These are phyloP conservation scores for Panus rudis DNA, from an alignment of 768 basidiomycete genomes.

Conservation along the genomic window DNA sequence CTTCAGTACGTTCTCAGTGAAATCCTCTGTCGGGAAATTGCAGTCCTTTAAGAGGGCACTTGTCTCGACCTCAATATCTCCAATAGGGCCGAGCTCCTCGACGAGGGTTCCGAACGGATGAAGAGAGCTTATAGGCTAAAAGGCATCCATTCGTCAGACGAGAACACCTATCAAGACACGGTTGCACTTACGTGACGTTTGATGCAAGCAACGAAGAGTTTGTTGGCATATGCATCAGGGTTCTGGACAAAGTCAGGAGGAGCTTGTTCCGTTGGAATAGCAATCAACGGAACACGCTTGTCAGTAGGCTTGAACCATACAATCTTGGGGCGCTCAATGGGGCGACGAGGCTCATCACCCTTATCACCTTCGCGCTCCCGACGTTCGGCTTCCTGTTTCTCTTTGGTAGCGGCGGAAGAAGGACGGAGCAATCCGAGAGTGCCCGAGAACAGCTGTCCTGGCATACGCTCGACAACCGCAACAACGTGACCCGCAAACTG, in stretches of 20 bases:
- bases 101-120: conserved; percentile 99
- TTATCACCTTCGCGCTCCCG: conserved; percentile 94
- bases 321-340: conserved; percentile 92
- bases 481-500: conserved; percentile 99
- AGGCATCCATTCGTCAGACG: conserved; percentile 5
- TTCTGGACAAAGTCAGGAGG: conserved; percentile 94
- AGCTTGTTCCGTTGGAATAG: conserved; percentile 98
- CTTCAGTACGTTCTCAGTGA: conserved; percentile 90
- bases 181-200: conserved; percentile 79
- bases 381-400: conserved; percentile 97
- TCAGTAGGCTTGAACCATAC: conserved; percentile 99
- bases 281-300: conserved; percentile 97
- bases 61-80: conserved; percentile 97
- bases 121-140: conserved; percentile 85
- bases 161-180: conserved; percentile 7
- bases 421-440: conserved; percentile 93
- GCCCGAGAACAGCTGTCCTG: conserved; percentile 96
- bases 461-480: conserved; percentile 99
- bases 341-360: conserved; percentile 75
- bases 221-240: conserved; percentile 84
- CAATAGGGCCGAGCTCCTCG: conserved; percentile 95
- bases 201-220: conserved; percentile 94
- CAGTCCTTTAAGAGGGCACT: conserved; percentile 96
- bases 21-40: conserved; percentile 98
- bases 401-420: conserved; percentile 95